Percentiles rank a stretch among this genome's conserved stretches.
Conservation (phyloP, 371 early-diverging fungal genomes). For the Rhizopus stolonifer region DNA sequence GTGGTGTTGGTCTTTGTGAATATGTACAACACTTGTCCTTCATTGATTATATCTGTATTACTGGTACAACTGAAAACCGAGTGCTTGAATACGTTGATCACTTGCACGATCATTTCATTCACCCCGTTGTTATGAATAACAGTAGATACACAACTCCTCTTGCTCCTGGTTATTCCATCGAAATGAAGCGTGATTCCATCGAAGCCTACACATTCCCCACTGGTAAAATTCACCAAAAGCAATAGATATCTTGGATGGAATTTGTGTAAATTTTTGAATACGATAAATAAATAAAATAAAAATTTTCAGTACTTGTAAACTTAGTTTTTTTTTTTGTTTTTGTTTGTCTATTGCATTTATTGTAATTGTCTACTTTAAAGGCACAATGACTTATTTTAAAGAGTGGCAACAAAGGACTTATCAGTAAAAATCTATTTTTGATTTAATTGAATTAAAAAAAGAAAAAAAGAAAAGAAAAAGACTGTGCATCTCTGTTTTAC, state of each 20-base stretch:
- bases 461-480: no score
- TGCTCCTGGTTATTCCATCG: conserved; percentile 47
- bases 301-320: no score
- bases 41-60: conserved; percentile 51
- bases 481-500: no score
- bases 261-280: not conserved
- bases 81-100: conserved; percentile 53
- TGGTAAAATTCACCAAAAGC: conserved; percentile 34
- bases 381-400: no score
- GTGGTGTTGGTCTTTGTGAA: conserved; percentile 52
- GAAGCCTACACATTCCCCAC: conserved; percentile 48
- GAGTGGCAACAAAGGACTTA: no score
- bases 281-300: no score
- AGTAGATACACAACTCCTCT: conserved; percentile 43
- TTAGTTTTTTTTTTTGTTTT: no score
- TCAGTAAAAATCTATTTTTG: no score
- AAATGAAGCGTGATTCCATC: conserved; percentile 52
- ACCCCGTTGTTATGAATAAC: conserved; percentile 45
- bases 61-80: conserved; percentile 44
- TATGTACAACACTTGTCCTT: conserved; percentile 53
- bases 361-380: no score
- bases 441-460: no score
- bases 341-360: no score
- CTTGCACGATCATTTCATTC: conserved; percentile 50
- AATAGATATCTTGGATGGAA: not conserved